Evolutionary conservation across 2,329 filamentous ascomycete species (phyloP).

Genomic region (Alternaria infectoria): DNA sequence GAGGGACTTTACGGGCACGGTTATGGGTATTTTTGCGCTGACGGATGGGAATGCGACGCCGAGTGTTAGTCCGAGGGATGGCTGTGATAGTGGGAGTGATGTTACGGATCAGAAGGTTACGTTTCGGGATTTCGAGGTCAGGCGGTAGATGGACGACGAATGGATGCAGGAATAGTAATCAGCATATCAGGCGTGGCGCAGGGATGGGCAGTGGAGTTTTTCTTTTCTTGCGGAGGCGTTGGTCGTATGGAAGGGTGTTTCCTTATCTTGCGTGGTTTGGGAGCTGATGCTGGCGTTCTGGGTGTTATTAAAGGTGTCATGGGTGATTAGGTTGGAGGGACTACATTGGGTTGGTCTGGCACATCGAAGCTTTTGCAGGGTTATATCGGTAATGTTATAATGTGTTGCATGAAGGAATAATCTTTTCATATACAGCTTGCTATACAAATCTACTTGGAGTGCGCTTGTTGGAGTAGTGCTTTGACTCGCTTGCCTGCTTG

Average conservation of each 20-base stretch:
- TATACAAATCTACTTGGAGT: neutral
- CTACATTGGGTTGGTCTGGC: too few relatives aligned
- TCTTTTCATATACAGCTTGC: too few relatives aligned
- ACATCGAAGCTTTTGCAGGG: too few relatives aligned
- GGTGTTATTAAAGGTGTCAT: too few relatives aligned
- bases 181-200: accelerated
- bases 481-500: neutral
- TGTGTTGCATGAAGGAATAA: too few relatives aligned
- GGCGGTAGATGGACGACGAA: neutral
- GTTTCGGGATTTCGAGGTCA: neutral
- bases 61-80: neutral
- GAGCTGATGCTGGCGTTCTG: too few relatives aligned
- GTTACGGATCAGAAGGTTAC: neutral
- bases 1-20: neutral
- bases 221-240: too few relatives aligned
- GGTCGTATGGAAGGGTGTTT: too few relatives aligned
- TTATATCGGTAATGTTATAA: too few relatives aligned
- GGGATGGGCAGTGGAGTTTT: neutral
- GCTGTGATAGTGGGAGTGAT: neutral
- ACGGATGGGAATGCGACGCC: neutral
- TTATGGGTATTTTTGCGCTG: neutral
- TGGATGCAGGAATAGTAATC: neutral
- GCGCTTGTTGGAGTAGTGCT: neutral
- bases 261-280: too few relatives aligned
- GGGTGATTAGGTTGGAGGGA: too few relatives aligned